Conservation (phyloP, 2,329 filamentous ascomycete genomes). For the Alternaria infectoria region DNA sequence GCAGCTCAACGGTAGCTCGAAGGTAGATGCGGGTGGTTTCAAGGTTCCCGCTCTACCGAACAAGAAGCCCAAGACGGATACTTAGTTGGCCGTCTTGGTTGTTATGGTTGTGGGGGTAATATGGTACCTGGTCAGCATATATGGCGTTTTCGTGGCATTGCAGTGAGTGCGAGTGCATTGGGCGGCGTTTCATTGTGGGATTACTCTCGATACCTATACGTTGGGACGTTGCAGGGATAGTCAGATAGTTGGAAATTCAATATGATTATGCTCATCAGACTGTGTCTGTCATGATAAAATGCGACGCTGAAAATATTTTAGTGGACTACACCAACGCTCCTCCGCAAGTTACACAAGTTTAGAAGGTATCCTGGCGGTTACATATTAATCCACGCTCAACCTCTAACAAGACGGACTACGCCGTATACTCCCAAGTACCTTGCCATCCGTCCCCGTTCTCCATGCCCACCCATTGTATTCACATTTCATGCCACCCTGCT, state of each 20-base stretch:
- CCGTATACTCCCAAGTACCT: not conserved
- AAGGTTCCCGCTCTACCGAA: conserved; percentile 80
- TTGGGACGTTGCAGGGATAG: not conserved
- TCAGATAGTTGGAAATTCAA: not conserved
- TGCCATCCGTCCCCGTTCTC: not conserved
- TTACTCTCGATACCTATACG: not conserved
- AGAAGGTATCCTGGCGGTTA: not conserved
- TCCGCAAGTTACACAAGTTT: not conserved
- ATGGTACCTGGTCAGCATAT: not conserved
- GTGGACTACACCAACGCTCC: not conserved
- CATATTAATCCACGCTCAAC: not conserved
- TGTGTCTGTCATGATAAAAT: not conserved
- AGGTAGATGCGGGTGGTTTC: conserved; percentile 69
- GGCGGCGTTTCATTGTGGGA: not conserved
- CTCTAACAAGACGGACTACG: not conserved
- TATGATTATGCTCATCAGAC: not conserved
- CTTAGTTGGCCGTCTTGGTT: not conserved
- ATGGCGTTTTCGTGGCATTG: not conserved
- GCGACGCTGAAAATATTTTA: not conserved
- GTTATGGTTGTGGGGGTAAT: not conserved
- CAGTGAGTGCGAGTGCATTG: not conserved
- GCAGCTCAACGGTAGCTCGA: conserved; percentile 67
- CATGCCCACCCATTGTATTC: not conserved
- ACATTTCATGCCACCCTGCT: not conserved
- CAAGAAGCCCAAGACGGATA: conserved; percentile 64